A percentile compares a stretch with the other conserved stretches of the same genome.
Evolutionary conservation across 2,329 filamentous ascomycete genomes (phyloP).

Genomic region (Aspergillus terreus): DNA sequence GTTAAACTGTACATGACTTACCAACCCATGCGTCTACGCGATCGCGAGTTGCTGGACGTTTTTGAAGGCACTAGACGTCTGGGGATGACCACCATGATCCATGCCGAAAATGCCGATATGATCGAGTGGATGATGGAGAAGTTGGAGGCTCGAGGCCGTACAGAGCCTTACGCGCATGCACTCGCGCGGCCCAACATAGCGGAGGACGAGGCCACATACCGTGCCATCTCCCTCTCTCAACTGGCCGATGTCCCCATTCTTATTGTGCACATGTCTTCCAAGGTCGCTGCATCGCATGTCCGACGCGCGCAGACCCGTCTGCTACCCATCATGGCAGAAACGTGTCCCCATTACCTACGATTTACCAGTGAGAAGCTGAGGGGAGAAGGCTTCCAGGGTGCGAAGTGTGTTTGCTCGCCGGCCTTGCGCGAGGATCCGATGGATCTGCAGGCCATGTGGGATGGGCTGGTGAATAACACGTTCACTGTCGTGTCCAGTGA

Average conservation of each 20-base stretch:
- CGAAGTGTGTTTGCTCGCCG: slow-evolving; percentile 54
- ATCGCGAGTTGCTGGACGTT: slow-evolving; percentile 42
- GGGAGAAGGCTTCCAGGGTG: slow-evolving; percentile 41
- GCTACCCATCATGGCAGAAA: slow-evolving; percentile 55
- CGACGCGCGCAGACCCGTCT: slow-evolving; percentile 49
- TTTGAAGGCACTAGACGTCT: slow-evolving; percentile 38
- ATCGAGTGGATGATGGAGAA: slow-evolving; percentile 34
- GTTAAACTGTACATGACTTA: slow-evolving; percentile 51
- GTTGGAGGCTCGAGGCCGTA: slow-evolving; percentile 31
- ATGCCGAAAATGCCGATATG: slow-evolving; percentile 47
- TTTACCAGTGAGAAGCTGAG: slow-evolving; percentile 48
- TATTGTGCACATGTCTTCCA: slow-evolving; percentile 51
- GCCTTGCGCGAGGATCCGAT: slow-evolving; percentile 29
- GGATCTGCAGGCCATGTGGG: slow-evolving; percentile 52
- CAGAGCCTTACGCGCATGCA: slow-evolving; percentile 42
- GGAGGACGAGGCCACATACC: slow-evolving; percentile 46
- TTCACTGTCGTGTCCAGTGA: slow-evolving; percentile 53
- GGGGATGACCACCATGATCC: slow-evolving; percentile 47
- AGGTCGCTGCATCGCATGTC: slow-evolving; percentile 47
- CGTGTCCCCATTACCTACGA: slow-evolving; percentile 57
- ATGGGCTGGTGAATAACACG: slow-evolving; percentile 50
- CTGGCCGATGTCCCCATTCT: slow-evolving; percentile 51
- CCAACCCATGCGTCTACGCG: slow-evolving; percentile 38
- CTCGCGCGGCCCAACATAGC: slow-evolving; percentile 39
- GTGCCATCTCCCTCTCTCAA: slow-evolving; percentile 49